These are phyloP conservation scores for Talaromyces borbonicus DNA, from an alignment of 495 filamentous ascomycete species.

Conservation along the genomic window DNA sequence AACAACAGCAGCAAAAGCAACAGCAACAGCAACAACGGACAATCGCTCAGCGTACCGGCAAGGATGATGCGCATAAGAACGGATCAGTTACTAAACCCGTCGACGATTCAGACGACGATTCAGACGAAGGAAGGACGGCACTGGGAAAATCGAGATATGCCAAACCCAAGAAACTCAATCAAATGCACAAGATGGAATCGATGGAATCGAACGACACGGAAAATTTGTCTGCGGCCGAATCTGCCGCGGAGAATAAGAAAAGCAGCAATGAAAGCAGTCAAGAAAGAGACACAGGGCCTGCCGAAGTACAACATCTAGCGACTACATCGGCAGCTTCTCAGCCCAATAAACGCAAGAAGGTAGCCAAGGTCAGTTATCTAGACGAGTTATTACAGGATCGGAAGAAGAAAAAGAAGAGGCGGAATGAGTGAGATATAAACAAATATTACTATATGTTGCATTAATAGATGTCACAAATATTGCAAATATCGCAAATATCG, in stretches of 20 bases:
- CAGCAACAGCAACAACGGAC: not conserved
- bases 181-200: slow-evolving; percentile 20
- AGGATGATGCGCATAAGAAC: slow-evolving; percentile 8
- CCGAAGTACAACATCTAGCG: not conserved
- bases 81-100: slow-evolving; percentile 30
- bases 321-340: not conserved
- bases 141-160: too few species aligned
- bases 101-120: slow-evolving; percentile 30
- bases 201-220: slow-evolving; percentile 4
- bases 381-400: slow-evolving; percentile 42
- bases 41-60: not conserved
- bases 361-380: slow-evolving; percentile 27
- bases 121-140: slow-evolving; percentile 48
- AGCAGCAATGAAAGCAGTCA: not conserved
- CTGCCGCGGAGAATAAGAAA: not conserved
- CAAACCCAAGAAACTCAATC: slow-evolving; percentile 32
- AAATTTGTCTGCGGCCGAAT: not conserved
- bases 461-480: not conserved
- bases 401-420: slow-evolving; percentile 41
- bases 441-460: not conserved
- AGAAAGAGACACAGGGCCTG: too few species aligned
- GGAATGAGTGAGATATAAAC: not conserved
- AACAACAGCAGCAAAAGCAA: slow-evolving; percentile 6
- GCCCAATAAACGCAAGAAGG: slow-evolving; percentile 5
- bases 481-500: too few species aligned